Evolutionary conservation across 352 stramenopile genomes (phyloP).

Genomic region (Hyaloperonospora arabidopsidis): DNA sequence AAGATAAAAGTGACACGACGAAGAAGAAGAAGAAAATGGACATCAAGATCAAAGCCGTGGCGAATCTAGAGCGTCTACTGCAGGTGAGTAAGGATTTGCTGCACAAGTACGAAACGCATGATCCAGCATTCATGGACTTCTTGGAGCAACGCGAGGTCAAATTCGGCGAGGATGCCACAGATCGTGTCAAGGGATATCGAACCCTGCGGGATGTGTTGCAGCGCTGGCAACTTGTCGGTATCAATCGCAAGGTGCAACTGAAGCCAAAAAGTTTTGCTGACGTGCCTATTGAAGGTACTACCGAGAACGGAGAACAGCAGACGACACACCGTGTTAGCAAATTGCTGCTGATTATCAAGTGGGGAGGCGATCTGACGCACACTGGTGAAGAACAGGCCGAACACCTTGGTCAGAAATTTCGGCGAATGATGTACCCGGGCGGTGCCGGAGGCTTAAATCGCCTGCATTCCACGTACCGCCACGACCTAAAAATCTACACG

Average conservation of each 20-base stretch:
- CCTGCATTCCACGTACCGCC: constrained; percentile 98
- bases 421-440: constrained; percentile 86
- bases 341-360: constrained; percentile 99
- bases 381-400: constrained; percentile 94
- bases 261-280: constrained; percentile 66
- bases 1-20: constrained; percentile 13
- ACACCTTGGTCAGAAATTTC: constrained; percentile 87
- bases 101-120: constrained; percentile 48
- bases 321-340: constrained; percentile 50
- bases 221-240: constrained; percentile 92
- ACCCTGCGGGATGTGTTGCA: constrained; percentile 93
- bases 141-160: constrained; percentile 49
- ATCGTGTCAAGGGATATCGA: constrained; percentile 75
- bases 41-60: constrained; percentile 82
- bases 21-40: constrained; percentile 68
- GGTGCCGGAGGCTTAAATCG: constrained; percentile 94
- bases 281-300: constrained; percentile 17
- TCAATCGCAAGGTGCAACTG: constrained; percentile 98
- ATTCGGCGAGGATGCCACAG: constrained; percentile 56
- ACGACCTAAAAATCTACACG: constrained; percentile 99
- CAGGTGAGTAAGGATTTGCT: constrained; percentile 73
- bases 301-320: constrained; percentile 28
- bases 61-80: constrained; percentile 70
- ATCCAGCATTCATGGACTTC: constrained; percentile 55
- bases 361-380: constrained; percentile 98